Evolutionary conservation across 768 basidiomycete genomes (phyloP).

Genomic region (Clavaria fumosa): DNA sequence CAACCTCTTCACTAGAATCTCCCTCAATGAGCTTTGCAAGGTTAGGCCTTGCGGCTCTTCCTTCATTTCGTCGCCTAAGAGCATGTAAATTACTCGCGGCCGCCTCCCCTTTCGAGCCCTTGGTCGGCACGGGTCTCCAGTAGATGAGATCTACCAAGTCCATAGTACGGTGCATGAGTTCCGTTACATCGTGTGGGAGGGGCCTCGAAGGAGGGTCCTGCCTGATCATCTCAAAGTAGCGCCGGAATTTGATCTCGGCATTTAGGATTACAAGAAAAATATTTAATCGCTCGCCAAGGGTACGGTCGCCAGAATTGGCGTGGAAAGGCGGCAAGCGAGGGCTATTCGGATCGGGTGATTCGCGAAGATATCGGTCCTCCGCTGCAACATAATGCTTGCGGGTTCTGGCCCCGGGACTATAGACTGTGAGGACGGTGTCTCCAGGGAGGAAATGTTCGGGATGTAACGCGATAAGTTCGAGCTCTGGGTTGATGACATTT

Average conservation of each 20-base stretch:
- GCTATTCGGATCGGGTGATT: constrained; percentile 5
- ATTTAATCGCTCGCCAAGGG: constrained; percentile 6
- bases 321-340: constrained; percentile 4
- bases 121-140: constrained; percentile 11
- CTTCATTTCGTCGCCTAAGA: constrained; percentile 8
- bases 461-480: constrained; percentile 11
- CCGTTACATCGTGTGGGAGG: constrained; percentile 12
- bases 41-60: constrained; percentile 5
- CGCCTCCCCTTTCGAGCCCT: constrained; percentile 6
- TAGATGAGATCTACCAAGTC: constrained; percentile 14
- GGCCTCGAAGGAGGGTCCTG: constrained; percentile 5
- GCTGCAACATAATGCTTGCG: constrained; percentile 2
- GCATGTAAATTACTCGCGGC: neutral
- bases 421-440: constrained; percentile 9
- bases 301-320: neutral
- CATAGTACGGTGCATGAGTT: constrained; percentile 11
- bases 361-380: constrained; percentile 8
- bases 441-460: constrained; percentile 13
- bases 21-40: constrained; percentile 7
- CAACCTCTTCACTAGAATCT: constrained; percentile 5
- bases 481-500: constrained; percentile 9
- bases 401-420: constrained; percentile 7
- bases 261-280: constrained; percentile 13
- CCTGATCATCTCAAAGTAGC: constrained; percentile 12
- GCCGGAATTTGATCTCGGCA: constrained; percentile 14